Conservation (phyloP, 1,139 yeast species). For the Pichia sp. region DNA sequence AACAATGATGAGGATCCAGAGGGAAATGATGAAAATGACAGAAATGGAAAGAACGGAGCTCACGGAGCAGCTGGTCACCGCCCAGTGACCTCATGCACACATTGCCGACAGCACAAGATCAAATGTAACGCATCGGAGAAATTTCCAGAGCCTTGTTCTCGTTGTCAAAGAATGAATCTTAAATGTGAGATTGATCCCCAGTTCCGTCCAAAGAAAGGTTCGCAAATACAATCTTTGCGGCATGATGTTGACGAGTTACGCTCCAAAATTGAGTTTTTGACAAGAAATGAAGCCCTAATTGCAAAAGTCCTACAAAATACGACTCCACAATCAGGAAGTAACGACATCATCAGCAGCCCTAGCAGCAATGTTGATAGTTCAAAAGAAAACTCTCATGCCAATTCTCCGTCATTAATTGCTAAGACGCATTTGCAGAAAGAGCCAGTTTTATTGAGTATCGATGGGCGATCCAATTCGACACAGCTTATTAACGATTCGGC, state of each 20-base stretch:
- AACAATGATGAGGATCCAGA: constrained; percentile 1
- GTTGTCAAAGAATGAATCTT: constrained; percentile 75
- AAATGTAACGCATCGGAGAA: constrained; percentile 86
- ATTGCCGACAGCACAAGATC: constrained; percentile 91
- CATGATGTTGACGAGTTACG: constrained; percentile 80
- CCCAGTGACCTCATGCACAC: constrained; percentile 90
- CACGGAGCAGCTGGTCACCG: constrained; percentile 46
- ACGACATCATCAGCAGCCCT: too few species aligned
- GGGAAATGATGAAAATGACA: constrained; percentile 1
- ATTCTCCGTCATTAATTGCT: constrained; percentile 16
- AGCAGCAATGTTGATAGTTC: too few species aligned
- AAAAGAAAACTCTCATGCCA: too few species aligned
- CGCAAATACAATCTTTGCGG: constrained; percentile 76
- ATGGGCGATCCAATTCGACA: constrained; percentile 23
- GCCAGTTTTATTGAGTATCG: constrained; percentile 20
- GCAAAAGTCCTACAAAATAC: constrained; percentile 49
- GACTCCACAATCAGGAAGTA: constrained; percentile 4
- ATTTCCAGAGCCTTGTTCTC: constrained; percentile 73
- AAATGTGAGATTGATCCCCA: constrained; percentile 88
- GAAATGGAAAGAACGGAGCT: constrained; percentile 3
- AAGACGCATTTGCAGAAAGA: constrained; percentile 25
- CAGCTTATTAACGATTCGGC: constrained; percentile 34
- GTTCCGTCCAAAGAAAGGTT: constrained; percentile 86
- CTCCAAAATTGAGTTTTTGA: constrained; percentile 67
- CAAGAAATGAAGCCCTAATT: constrained; percentile 60